A percentile compares a stretch with the other conserved stretches of the same genome.
phyloP scores from a whole-genome alignment of 352 stramenopile species.

The Aphanomyces invadans region DNA sequence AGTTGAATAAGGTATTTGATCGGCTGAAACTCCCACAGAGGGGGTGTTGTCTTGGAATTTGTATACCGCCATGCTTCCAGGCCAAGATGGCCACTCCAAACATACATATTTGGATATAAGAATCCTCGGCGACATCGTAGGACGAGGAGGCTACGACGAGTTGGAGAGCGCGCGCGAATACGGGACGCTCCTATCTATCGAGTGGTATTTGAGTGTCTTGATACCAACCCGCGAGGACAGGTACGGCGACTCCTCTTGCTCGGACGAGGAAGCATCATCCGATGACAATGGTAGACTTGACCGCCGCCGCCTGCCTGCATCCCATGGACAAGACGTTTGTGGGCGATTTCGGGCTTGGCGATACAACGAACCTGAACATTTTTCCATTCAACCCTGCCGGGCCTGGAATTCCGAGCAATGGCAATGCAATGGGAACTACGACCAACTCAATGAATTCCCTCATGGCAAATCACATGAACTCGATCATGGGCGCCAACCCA shows the following conservation, averaged over 20 bases:
- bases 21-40: background rate
- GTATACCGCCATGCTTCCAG: conserved; percentile 3
- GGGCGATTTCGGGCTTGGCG: conserved; percentile 55
- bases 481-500: conserved; percentile 28
- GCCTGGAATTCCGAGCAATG: conserved; percentile 3
- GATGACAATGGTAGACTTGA: background rate
- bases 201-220: conserved; percentile 13
- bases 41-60: conserved; percentile 16
- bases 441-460: conserved; percentile 33
- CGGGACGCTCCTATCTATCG: background rate
- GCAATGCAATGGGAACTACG: conserved; percentile 22
- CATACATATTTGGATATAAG: conserved; percentile 14
- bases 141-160: background rate
- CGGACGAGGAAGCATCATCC: background rate
- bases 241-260: background rate
- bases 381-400: conserved; percentile 60
- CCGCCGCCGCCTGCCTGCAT: background rate
- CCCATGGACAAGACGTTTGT: conserved; percentile 39
- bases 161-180: background rate
- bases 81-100: conserved; percentile 23
- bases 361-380: conserved; percentile 49
- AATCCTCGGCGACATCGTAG: conserved; percentile 8
- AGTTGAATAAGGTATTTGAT: background rate
- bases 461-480: conserved; percentile 50
- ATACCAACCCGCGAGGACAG: conserved; percentile 8